These are phyloP conservation scores for Nannochloropsis salina DNA, from an alignment of 108 stramenopile genomes.

Conservation along the genomic window DNA sequence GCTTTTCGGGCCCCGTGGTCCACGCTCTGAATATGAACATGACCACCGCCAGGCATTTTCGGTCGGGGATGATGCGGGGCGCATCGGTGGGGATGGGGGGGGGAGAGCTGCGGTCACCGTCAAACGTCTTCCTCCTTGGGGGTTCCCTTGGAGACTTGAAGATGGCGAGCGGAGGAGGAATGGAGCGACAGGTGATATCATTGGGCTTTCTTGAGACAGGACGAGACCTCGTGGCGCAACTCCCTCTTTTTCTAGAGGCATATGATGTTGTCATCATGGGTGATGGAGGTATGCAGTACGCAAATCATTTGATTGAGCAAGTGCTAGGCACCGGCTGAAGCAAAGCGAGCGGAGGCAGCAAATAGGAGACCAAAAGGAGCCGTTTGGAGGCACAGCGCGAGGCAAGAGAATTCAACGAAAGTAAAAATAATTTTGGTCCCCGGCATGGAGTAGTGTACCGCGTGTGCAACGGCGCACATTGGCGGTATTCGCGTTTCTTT, in stretches of 20 bases:
- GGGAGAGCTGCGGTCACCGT: constrained; percentile 3
- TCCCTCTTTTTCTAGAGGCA: constrained; percentile 25
- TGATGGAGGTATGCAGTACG: constrained; percentile 23
- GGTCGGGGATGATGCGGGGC: constrained; percentile 24
- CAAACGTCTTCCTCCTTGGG: not conserved
- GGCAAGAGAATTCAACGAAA: too few species aligned
- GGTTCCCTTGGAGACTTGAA: not conserved
- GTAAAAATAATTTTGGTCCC: too few species aligned
- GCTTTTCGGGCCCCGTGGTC: constrained; percentile 21
- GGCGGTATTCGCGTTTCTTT: too few species aligned
- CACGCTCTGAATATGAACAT: constrained; percentile 26
- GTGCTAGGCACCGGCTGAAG: constrained; percentile 18
- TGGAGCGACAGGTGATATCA: not conserved
- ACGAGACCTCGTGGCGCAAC: constrained; percentile 13
- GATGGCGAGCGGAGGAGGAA: not conserved
- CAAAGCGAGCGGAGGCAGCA: not conserved
- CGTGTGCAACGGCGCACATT: too few species aligned
- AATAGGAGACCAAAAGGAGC: constrained; percentile 19
- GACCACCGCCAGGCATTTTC: constrained; percentile 5
- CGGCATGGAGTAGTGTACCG: too few species aligned
- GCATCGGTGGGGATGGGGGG: constrained; percentile 17
- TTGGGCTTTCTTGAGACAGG: constrained; percentile 25
- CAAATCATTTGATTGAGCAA: constrained; percentile 22
- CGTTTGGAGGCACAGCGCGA: too few species aligned
- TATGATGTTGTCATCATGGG: constrained; percentile 34